These are phyloP conservation scores for Trichoderma guizhouense DNA, from an alignment of 2,329 filamentous ascomycete genomes.

Conservation along the genomic window DNA sequence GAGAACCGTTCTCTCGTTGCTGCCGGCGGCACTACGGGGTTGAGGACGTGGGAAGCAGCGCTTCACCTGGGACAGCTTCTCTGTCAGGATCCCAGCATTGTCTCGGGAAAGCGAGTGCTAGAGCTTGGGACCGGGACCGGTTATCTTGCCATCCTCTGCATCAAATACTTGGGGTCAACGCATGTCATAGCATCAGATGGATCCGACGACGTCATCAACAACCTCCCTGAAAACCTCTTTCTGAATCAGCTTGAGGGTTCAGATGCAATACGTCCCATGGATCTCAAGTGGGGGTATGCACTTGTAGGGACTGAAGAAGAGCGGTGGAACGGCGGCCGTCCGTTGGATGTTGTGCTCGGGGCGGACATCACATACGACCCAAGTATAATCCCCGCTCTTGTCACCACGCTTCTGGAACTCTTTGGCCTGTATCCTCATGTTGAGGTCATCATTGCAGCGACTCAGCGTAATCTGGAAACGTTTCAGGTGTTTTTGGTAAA, in stretches of 20 bases:
- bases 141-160: slow-evolving; percentile 69
- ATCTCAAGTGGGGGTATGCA: slow-evolving; percentile 63
- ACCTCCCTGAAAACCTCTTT: slow-evolving; percentile 63
- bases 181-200: slow-evolving; percentile 71
- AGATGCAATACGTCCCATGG: slow-evolving; percentile 44
- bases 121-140: slow-evolving; percentile 77
- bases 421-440: slow-evolving; percentile 54
- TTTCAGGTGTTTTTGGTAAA: slow-evolving; percentile 61
- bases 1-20: slow-evolving; percentile 69
- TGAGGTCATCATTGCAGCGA: slow-evolving; percentile 64
- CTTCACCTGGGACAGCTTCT: slow-evolving; percentile 70
- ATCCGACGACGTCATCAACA: slow-evolving; percentile 66
- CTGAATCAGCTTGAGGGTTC: slow-evolving; percentile 61
- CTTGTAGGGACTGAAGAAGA: slow-evolving; percentile 56
- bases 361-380: slow-evolving; percentile 78
- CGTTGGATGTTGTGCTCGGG: slow-evolving; percentile 64
- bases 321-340: slow-evolving; percentile 45
- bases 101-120: slow-evolving; percentile 57
- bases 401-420: slow-evolving; percentile 62
- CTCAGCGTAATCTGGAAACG: slow-evolving; percentile 67
- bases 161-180: slow-evolving; percentile 58
- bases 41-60: slow-evolving; percentile 79
- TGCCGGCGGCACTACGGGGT: slow-evolving; percentile 68
- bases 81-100: slow-evolving; percentile 42
- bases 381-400: slow-evolving; percentile 58